Evolutionary conservation across 2,329 filamentous ascomycete genomes (phyloP), one percentile per base, ranked within the genome.

Genomic region (Chrysoporthe deuterocubensis): DNA sequence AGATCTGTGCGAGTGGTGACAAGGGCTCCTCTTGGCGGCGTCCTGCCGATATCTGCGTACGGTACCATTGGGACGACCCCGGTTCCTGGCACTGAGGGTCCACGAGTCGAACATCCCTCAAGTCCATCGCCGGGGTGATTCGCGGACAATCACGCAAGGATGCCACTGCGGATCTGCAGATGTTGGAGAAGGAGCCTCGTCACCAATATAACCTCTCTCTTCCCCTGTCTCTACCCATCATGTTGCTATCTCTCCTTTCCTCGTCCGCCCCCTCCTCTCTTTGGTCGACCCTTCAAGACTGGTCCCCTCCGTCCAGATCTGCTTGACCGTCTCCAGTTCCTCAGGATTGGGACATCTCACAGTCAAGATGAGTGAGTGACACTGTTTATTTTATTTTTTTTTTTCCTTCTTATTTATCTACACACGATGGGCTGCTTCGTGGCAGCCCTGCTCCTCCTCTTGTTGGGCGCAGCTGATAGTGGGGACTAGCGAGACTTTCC

Each of bases 351-450:
- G 21, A 50, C 37, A 48, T 21, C 21, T 40, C 21, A 58, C 42
- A 67, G 61, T 13, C 56, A 69, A 69, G 48, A 69, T 69, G 67
- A 57, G 67, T 69, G 58, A 34, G 64, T 67, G 9, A 32, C 18
- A 43, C 18, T 44, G 26, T 26, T 16, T 21, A 18, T 6, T 6
- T n/a, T n/a, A n/a, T n/a, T 3, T n/a, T 3, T 44, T 8, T 58
- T 11, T 34, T 4, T 18, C 4, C 11, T 14, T 57, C 21, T 5
- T 26, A 34, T 37, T 58, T 32, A 58, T 21, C 13, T 4, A 21
- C 16, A 40, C 37, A 9, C 26, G 21, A 32, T 14, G 26, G 11
- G 6, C 34, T 56, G 9, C 13, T 7, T 32, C n/a, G 6, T 3
- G 37, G 16, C 32, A 46, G 11, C 32, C 18, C 21, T 16, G 21